phyloP scores from a whole-genome alignment of 75 land plant species.

The Selaginella tamariscina region DNA sequence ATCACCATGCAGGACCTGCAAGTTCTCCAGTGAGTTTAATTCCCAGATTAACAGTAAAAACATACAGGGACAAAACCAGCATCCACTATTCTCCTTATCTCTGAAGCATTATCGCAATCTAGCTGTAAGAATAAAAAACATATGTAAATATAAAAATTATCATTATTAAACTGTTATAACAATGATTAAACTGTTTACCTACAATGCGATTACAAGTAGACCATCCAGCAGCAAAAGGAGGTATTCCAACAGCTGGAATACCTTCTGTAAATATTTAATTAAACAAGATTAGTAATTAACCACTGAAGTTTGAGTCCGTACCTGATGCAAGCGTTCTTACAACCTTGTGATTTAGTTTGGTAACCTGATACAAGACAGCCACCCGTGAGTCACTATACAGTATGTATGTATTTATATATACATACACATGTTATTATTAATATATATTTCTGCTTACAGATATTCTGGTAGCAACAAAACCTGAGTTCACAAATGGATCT shows the following conservation, averaged over 20 bases:
- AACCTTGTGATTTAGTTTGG: slow-evolving; percentile 76
- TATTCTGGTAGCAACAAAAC: slow-evolving; percentile 95
- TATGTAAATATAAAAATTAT: neutral
- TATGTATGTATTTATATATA: neutral
- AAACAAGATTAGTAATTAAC: slow-evolving; percentile 5
- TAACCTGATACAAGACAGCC: slow-evolving; percentile 42
- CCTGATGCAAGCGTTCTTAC: slow-evolving; percentile 85
- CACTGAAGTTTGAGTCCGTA: too few relatives aligned
- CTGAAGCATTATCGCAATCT: slow-evolving; percentile 18
- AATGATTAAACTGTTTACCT: slow-evolving; percentile 17
- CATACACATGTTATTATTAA: too few relatives aligned
- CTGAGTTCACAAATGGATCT: slow-evolving; percentile 64
- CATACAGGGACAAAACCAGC: slow-evolving; percentile 28
- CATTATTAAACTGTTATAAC: neutral
- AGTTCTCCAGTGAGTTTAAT: neutral
- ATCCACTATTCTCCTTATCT: slow-evolving; percentile 17
- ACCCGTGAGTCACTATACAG: neutral
- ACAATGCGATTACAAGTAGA: slow-evolving; percentile 68
- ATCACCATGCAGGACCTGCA: slow-evolving; percentile 95
- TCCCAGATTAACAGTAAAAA: neutral
- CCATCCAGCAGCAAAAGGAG: slow-evolving; percentile 95
- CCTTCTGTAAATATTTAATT: slow-evolving; percentile 43
- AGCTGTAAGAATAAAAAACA: slow-evolving; percentile 15
- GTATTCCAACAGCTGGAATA: slow-evolving; percentile 80
- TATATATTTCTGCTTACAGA: too few relatives aligned